Evolutionary conservation across 1,139 yeast species (phyloP), one percentile per base, ranked within the genome.

Genomic region (Taphrina confusa): DNA sequence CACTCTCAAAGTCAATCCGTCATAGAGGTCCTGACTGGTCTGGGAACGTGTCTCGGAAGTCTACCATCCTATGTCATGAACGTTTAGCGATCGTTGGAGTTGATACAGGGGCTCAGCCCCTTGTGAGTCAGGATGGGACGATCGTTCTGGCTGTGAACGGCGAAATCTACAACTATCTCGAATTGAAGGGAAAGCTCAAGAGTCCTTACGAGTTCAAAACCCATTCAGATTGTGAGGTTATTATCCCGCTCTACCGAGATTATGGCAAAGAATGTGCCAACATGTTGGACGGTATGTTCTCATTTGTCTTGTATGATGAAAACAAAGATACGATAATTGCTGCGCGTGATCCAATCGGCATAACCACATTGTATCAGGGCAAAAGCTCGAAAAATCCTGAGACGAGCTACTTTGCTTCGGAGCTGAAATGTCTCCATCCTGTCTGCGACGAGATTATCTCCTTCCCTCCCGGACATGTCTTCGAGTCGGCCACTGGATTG

Each of bases 21-120:
- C 98, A 92, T 76, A 86, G 98, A 76, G 98, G 98, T 69, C 98
- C 98, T 67, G 98, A 92, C 77, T 92, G 98, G 98, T 82, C 91
- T 37, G 98, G 98, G 71, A 90, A 89, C 82, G 74, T 81, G 66
- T 78, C 81, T 66, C 82, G 84, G 71, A 88, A 89, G 82, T 75
- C 78, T 67, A 88, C 97, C 60, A 84, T 61, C 16, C 52, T 61
- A 22, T 61, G 63, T 18, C 63, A 61, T 18, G 63, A 61, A 45
- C 63, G 63, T 78, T 81, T 92, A 72, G 95, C 97, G 68, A 91
- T 92, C 72, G 95, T 88, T 65, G 69, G 69, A 49, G 67, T 67
- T 30, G 67, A 64, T 73, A 80, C 96, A 47, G 98, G 98, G 72
- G 97, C 98, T 65, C 98, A 92, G 78, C 99, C 99, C 67, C 87